phyloP scores from a whole-genome alignment of 2,329 filamentous ascomycete genomes.

The Cladosporium sp. region DNA sequence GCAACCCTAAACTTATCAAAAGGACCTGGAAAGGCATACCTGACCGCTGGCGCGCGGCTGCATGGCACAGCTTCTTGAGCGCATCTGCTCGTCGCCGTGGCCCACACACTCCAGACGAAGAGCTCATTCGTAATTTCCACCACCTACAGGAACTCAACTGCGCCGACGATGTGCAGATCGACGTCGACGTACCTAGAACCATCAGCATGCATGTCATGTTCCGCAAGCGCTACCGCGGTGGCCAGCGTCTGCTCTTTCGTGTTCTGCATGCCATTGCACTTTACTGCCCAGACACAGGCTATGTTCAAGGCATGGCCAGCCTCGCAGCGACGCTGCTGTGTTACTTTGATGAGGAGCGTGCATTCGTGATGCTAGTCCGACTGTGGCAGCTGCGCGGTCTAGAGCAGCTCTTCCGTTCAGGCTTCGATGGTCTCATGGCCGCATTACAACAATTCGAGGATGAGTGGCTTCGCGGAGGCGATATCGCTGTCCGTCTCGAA shows the following conservation, averaged over 20 bases:
- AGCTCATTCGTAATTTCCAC: constrained; percentile 67
- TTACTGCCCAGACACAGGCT: constrained; percentile 85
- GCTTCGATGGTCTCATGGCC: constrained; percentile 81
- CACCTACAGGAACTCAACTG: constrained; percentile 68
- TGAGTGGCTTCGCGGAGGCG: constrained; percentile 72
- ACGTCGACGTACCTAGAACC: constrained; percentile 91
- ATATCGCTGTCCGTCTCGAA: constrained; percentile 72
- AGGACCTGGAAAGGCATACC: constrained; percentile 98
- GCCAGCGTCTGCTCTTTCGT: constrained; percentile 85
- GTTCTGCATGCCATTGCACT: constrained; percentile 88
- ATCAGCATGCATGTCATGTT: constrained; percentile 98
- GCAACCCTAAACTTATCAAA: constrained; percentile 73
- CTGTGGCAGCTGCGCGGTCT: constrained; percentile 87
- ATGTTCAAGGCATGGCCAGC: constrained; percentile 97
- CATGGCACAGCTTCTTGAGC: constrained; percentile 90
- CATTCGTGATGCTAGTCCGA: constrained; percentile 94
- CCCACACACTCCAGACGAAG: constrained; percentile 58
- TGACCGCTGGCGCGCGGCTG: constrained; percentile 86
- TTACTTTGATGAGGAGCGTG: constrained; percentile 92
- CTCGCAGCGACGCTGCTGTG: constrained; percentile 87
- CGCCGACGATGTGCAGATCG: constrained; percentile 92
- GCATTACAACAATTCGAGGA: constrained; percentile 80
- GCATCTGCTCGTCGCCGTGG: constrained; percentile 65
- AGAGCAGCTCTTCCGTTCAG: constrained; percentile 74
- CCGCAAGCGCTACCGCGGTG: constrained; percentile 80